Base-by-base conservation (phyloP, 257 asterid species). In the Salvia splendens region DNA sequence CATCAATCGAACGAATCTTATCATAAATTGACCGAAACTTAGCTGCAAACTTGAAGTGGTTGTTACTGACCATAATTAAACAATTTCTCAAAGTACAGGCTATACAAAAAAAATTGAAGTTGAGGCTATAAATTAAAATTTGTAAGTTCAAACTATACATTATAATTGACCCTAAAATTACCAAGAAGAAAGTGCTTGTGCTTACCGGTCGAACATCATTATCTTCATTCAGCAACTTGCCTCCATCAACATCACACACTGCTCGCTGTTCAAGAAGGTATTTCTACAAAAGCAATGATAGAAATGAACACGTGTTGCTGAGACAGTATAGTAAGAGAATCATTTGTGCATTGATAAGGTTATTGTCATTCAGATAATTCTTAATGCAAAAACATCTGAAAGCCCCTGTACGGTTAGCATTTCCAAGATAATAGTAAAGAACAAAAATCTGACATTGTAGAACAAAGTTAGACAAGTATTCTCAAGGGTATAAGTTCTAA, bases 261-360 rank as follows among this genome's bases (percentile, higher is more conserved):
- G 99, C 99, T 72, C 89, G 89, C 77, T 90, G 94, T 75, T 88
- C 96, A 53, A 93, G 95, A 79, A 93, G 99, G 81, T 86, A 90
- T 74, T 85, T 88, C 99, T 93, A 68, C 76, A 80, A 58, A 60
- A 73, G 54, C 64, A 69, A 63, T 60, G 57, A 76, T 40, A 9
- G 33, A 64, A 36, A 35, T 36, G 59, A 46, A 69, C 50, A 65
- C 12, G 11, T 61, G 58, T 43, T 11, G 52, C 16, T 58, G 66
- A 53, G 46, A 59, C n/a, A 67, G 67, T 61, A 45, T 61, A 70
- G 65, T 56, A 40, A 41, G 6, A 52, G 60, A 74, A 15, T 10
- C 33, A 48, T 38, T 59, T 55, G 52, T 50, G 57, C 38, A 67
- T 70, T 61, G 10, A 59, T 67, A 68, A 75, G 38, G 54, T 40